These are phyloP conservation scores for Solanum hybrid DNA, from an alignment of 305 asterid species.

Conservation along the genomic window DNA sequence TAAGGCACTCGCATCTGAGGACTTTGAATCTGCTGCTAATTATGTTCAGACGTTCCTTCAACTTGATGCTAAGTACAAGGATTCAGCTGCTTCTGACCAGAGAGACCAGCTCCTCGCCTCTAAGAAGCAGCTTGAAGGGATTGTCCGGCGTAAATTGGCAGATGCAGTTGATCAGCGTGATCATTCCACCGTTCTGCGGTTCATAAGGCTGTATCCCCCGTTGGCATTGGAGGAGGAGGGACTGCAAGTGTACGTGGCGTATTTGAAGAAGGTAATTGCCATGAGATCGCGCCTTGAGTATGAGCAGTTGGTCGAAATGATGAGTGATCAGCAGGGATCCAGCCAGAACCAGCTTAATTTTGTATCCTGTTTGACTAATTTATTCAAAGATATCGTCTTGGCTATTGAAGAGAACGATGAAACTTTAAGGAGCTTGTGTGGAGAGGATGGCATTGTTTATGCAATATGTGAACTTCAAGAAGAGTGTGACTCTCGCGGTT, in stretches of 20 bases:
- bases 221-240: constrained; percentile 85
- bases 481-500: constrained; percentile 85
- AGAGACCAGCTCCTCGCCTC: constrained; percentile 67
- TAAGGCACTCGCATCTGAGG: constrained; percentile 62
- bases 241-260: constrained; percentile 58
- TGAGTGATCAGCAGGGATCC: constrained; percentile 20
- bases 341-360: constrained; percentile 39
- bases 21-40: constrained; percentile 71
- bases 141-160: constrained; percentile 43
- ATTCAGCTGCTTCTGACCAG: constrained; percentile 60
- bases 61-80: constrained; percentile 63
- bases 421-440: constrained; percentile 64
- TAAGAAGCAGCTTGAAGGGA: constrained; percentile 74
- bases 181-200: constrained; percentile 63
- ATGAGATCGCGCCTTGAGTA: constrained; percentile 60
- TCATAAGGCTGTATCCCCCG: constrained; percentile 66
- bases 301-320: constrained; percentile 55
- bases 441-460: constrained; percentile 86
- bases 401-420: constrained; percentile 79
- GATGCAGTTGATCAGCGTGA: constrained; percentile 77
- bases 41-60: constrained; percentile 66
- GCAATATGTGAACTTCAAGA: constrained; percentile 89
- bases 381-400: constrained; percentile 79
- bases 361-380: constrained; percentile 62
- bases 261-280: constrained; percentile 62